phyloP scores from a whole-genome alignment of 495 filamentous ascomycete genomes.

The Penicillium simplicissimum region DNA sequence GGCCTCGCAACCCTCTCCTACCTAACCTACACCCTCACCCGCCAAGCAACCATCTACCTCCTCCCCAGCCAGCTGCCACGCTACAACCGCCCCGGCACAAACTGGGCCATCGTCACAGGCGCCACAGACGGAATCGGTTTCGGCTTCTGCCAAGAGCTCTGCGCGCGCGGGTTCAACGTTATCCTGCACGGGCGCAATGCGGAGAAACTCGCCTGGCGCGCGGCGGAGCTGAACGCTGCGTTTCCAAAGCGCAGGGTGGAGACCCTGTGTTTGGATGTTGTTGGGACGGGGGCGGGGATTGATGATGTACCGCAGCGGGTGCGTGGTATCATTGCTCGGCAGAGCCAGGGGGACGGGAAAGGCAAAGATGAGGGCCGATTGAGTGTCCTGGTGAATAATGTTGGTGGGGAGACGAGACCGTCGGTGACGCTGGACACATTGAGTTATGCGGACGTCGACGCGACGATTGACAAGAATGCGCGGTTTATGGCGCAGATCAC shows the following conservation, averaged over 20 bases:
- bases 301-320: slow-evolving; percentile 26
- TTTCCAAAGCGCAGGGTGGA: slow-evolving; percentile 33
- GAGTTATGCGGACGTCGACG: slow-evolving; percentile 25
- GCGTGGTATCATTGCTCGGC: slow-evolving; percentile 13
- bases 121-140: slow-evolving; percentile 62
- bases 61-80: slow-evolving; percentile 17
- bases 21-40: slow-evolving; percentile 14
- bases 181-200: slow-evolving; percentile 56
- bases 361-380: slow-evolving; percentile 20
- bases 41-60: slow-evolving; percentile 25
- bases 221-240: slow-evolving; percentile 23
- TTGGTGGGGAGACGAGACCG: slow-evolving; percentile 35
- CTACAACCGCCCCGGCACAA: slow-evolving; percentile 22
- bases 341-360: too few species aligned
- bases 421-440: slow-evolving; percentile 25
- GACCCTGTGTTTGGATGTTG: slow-evolving; percentile 38
- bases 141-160: slow-evolving; percentile 50
- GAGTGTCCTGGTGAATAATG: slow-evolving; percentile 52
- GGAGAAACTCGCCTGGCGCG: slow-evolving; percentile 42
- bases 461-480: slow-evolving; percentile 37
- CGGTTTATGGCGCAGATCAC: slow-evolving; percentile 47
- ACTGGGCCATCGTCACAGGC: slow-evolving; percentile 63
- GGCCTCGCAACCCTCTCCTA: slow-evolving; percentile 23
- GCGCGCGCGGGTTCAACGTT: slow-evolving; percentile 56
- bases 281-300: slow-evolving; percentile 11